A percentile compares a stretch with the other conserved stretches of the same genome.
Conservation (phyloP, 148 eudicot species). For the Cornus suecica region DNA sequence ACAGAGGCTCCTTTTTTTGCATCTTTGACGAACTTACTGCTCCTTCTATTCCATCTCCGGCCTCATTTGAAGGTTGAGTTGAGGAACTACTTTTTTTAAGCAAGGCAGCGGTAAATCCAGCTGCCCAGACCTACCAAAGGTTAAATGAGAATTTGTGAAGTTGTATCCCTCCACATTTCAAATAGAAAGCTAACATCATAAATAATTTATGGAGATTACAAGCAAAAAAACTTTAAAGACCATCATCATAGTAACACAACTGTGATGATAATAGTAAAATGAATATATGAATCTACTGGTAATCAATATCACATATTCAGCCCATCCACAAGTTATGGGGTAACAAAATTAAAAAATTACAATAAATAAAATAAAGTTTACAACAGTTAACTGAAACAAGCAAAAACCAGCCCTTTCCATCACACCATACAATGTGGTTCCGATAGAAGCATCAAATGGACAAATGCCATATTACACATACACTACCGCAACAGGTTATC, state of each 20-base stretch:
- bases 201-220: neutral
- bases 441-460: neutral
- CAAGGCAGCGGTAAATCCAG: constrained; percentile 90
- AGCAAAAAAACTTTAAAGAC: neutral
- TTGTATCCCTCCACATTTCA: neutral
- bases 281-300: neutral
- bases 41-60: constrained; percentile 24
- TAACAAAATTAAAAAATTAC: no score
- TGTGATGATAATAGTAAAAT: neutral
- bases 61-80: constrained; percentile 32
- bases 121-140: constrained; percentile 79
- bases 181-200: neutral
- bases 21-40: constrained; percentile 20
- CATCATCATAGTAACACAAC: neutral
- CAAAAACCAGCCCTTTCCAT: neutral
- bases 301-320: neutral
- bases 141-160: neutral
- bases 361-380: no score
- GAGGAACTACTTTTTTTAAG: constrained; percentile 70
- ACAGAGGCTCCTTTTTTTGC: constrained; percentile 39
- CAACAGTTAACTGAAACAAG: neutral
- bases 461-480: neutral
- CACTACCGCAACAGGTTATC: neutral
- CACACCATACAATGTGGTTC: neutral
- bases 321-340: neutral